Base-by-base conservation (phyloP, 2,329 filamentous ascomycete species). In the Bimuria novae-zelandiae region DNA sequence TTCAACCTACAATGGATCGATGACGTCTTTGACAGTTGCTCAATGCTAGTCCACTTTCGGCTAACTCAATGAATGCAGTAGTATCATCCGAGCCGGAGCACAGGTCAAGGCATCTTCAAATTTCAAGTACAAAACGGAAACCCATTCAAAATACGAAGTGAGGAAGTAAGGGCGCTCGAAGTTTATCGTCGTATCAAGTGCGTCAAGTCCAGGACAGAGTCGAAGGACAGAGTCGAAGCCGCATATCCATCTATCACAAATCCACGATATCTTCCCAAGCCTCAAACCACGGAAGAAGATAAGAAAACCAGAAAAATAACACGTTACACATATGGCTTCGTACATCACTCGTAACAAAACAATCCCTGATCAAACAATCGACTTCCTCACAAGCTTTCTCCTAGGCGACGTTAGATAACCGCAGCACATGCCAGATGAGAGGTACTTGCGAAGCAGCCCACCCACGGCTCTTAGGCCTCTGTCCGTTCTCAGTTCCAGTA, bases 391-490 rank as follows among this genome's bases (percentile, higher is more conserved):
- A 16, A 60, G 40, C 37, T 57, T 60, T 25, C 54, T 41, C 27
- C 57, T 60, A 17, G 12, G 30, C 16, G 30, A 7, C n/a, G 39
- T 59, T 33, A 59, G 54, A 19, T 35, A 4, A 11, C 12, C 5
- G 27, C 25, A 3, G 6, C 8, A 17, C 2, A 12, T 1, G 10
- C 4, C 35, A 33, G n/a, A 21, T 8, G n/a, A 17, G 7, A 22
- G 7, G 19, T n/a, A 64, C 64, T 62, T 55, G 65, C 64, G 61
- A 60, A 53, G 57, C 55, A 48, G 55, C 54, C 64, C 65, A 67
- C n/a, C 56, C 53, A 23, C 62, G 48, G 17, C 60, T 64, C 52
- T 57, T 59, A 30, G 59, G 54, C 40, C 49, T 60, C 16, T 27
- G 17, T 7, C 23, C 27, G 3, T 37, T 32, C 6, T 39, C 50